Conservation (phyloP, 345 rosid species). For the Citrus cavaleriei region DNA sequence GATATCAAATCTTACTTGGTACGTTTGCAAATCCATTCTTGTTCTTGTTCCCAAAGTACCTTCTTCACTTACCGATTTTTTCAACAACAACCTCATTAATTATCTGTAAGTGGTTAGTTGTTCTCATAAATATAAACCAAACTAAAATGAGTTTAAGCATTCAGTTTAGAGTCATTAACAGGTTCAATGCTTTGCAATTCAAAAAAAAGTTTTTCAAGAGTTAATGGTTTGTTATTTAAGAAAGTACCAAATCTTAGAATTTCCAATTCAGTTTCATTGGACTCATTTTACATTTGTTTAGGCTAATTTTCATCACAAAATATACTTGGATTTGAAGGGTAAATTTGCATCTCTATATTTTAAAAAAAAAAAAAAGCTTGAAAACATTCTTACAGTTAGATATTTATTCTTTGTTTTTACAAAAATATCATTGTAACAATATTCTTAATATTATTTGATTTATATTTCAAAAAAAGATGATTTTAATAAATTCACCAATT, state of each 20-base stretch:
- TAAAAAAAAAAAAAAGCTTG: too few relatives aligned
- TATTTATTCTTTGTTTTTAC: too few relatives aligned
- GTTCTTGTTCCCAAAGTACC: neutral
- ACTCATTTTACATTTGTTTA: neutral
- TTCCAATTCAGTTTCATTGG: neutral
- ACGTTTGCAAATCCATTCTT: neutral
- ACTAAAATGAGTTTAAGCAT: neutral
- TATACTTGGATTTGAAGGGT: too few relatives aligned
- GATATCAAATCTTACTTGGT: neutral
- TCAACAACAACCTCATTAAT: neutral
- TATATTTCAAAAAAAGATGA: too few relatives aligned
- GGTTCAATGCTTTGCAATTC: neutral
- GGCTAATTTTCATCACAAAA: too few relatives aligned
- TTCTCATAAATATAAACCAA: neutral
- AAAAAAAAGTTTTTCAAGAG: neutral
- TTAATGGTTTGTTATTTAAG: neutral
- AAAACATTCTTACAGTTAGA: too few relatives aligned
- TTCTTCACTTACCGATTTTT: neutral
- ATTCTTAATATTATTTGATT: too few relatives aligned
- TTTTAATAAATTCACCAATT: too few relatives aligned
- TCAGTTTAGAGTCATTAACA: neutral
- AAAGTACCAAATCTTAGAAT: neutral
- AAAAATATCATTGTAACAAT: too few relatives aligned
- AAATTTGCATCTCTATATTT: too few relatives aligned
- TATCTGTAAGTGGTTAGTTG: neutral